Conservation (phyloP, 1,284 basidiomycete species). For the Fomitopsis pinicola region DNA sequence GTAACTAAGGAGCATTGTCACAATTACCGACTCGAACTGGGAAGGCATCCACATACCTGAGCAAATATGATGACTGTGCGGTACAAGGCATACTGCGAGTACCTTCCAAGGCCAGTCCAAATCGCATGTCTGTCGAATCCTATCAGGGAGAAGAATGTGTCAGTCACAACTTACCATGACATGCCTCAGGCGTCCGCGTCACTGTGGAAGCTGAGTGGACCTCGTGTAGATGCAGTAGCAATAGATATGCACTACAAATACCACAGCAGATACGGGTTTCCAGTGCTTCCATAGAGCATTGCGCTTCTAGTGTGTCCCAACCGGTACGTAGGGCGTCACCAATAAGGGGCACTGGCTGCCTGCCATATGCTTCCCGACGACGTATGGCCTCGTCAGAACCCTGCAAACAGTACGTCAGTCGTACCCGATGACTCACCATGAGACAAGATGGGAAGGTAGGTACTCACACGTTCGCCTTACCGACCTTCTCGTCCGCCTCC, state of each 20-base stretch:
- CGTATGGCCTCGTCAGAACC: slow-evolving; percentile 68
- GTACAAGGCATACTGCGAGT: too few species aligned
- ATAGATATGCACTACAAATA: not conserved
- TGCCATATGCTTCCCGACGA: slow-evolving; percentile 51
- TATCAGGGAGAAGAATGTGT: too few species aligned
- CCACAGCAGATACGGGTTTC: not conserved
- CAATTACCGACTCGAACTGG: too few species aligned
- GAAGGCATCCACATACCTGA: too few species aligned
- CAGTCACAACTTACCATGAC: too few species aligned
- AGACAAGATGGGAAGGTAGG: not conserved
- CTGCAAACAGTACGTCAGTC: slow-evolving; percentile 31
- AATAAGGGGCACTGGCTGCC: slow-evolving; percentile 68
- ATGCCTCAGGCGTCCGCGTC: too few species aligned
- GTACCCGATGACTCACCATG: not conserved
- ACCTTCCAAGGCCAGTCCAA: too few species aligned
- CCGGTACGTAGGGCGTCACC: slow-evolving; percentile 35
- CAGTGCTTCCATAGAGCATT: not conserved
- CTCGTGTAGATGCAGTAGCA: not conserved
- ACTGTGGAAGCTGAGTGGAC: not conserved
- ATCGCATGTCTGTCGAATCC: too few species aligned
- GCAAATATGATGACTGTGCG: too few species aligned
- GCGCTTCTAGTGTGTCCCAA: not conserved
- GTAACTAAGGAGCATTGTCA: too few species aligned
- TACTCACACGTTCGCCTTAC: slow-evolving; percentile 64
- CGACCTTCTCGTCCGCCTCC: slow-evolving; percentile 50